Evolutionary conservation across 768 basidiomycete species (phyloP).

Genomic region (Lentinula edodes): DNA sequence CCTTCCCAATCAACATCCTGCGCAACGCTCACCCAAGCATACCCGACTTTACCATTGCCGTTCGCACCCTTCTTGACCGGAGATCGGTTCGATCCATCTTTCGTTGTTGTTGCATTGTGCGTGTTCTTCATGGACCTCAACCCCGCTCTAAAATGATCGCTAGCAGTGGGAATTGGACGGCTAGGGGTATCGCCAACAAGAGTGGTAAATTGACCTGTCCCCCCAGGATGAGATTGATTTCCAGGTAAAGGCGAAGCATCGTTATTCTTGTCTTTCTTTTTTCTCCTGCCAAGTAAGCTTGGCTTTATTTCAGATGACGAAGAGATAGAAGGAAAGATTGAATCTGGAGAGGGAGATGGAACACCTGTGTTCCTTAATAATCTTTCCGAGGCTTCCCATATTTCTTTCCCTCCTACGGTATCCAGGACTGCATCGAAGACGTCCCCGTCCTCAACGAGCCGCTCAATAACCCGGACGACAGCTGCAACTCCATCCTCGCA

Average conservation of each 20-base stretch:
- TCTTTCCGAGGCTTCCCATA: constrained; percentile 70
- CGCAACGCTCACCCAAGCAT: constrained; percentile 76
- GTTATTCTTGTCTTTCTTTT: not conserved
- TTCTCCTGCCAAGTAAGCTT: not conserved
- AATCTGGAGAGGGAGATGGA: constrained; percentile 11
- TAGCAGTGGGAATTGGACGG: constrained; percentile 60
- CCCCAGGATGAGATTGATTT: constrained; percentile 5
- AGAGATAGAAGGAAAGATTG: constrained; percentile 5
- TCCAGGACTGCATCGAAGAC: constrained; percentile 80
- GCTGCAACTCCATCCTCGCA: constrained; percentile 35
- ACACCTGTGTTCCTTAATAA: constrained; percentile 41
- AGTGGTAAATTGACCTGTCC: constrained; percentile 65
- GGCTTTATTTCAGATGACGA: not conserved
- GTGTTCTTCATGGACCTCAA: constrained; percentile 47
- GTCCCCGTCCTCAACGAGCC: constrained; percentile 46
- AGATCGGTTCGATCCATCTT: not conserved
- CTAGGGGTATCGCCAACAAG: constrained; percentile 67
- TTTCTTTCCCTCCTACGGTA: constrained; percentile 71
- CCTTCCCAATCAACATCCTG: constrained; percentile 86
- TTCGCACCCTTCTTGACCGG: constrained; percentile 14
- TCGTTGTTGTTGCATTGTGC: constrained; percentile 9
- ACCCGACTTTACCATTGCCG: constrained; percentile 45
- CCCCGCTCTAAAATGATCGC: constrained; percentile 70
- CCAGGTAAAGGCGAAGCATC: not conserved
- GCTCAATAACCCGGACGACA: constrained; percentile 45